Evolutionary conservation across 1,284 basidiomycete genomes (phyloP).

Genomic region (Apiotrichum gracile): DNA sequence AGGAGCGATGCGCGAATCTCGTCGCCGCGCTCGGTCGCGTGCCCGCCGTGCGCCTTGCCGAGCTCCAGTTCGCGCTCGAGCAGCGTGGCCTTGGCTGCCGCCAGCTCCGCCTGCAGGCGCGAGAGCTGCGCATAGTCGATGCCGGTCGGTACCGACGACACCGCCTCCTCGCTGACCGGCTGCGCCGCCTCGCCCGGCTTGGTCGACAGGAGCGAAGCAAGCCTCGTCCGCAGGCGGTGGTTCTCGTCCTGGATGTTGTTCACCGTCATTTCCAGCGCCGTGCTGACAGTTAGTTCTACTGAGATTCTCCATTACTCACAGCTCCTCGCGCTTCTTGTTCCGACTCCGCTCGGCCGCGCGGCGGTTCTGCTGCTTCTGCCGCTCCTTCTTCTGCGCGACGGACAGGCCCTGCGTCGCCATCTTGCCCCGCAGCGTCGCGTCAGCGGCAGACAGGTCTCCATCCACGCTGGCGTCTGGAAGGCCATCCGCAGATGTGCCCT

Average conservation of each 20-base stretch:
- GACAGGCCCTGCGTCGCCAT: conserved; percentile 14
- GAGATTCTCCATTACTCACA: conserved; percentile 25
- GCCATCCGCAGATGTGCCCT: no score
- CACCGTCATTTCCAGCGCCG: conserved; percentile 35
- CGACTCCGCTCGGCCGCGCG: conserved; percentile 41
- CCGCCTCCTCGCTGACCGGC: background rate
- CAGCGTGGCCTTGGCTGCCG: conserved; percentile 18
- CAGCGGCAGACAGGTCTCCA: background rate
- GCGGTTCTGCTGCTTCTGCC: conserved; percentile 40
- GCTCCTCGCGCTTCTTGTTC: conserved; percentile 37
- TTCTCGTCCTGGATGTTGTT: conserved; percentile 40
- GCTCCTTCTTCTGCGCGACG: conserved; percentile 35
- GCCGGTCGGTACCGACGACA: background rate
- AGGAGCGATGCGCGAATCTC: conserved; percentile 16
- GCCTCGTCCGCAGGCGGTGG: conserved; percentile 26
- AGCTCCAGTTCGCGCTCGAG: conserved; percentile 22
- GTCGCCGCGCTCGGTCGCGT: conserved; percentile 2
- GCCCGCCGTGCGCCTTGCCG: background rate
- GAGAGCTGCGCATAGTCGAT: conserved; percentile 28
- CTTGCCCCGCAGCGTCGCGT: conserved; percentile 8
- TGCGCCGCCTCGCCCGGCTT: conserved; percentile 2
- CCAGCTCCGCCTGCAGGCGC: conserved; percentile 29
- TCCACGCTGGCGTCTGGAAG: background rate
- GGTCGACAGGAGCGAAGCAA: conserved; percentile 25
- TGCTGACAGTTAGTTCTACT: conserved; percentile 18